Evolutionary conservation across 345 rosid genomes (phyloP).

Genomic region (Cardamine resedifolia): DNA sequence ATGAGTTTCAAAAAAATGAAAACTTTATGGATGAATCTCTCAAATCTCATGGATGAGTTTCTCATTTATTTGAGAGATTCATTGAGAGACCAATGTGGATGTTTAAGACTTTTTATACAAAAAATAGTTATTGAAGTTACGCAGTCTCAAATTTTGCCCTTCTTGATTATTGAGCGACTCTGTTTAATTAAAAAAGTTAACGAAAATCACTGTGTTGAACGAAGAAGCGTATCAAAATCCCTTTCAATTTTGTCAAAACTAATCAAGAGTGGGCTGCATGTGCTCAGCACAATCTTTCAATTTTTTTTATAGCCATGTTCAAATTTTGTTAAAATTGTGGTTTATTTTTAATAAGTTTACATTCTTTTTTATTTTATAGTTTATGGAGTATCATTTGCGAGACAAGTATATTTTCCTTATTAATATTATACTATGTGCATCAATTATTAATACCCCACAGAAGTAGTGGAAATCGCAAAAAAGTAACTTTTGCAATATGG

Average conservation of each 20-base stretch:
- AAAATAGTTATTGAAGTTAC: neutral
- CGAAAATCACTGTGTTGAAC: neutral
- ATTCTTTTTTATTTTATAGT: neutral
- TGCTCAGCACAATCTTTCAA: constrained; percentile 12
- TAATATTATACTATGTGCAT: constrained; percentile 30
- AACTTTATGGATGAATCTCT: no score
- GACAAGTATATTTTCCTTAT: constrained; percentile 23
- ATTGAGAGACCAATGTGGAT: no score
- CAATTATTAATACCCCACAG: constrained; percentile 36
- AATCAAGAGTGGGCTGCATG: constrained; percentile 1
- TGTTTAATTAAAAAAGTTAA: no score
- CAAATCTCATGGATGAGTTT: no score
- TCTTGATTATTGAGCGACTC: neutral
- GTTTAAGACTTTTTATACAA: no score
- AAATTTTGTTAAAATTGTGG: no score
- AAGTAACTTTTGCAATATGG: constrained; percentile 33
- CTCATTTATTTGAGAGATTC: no score
- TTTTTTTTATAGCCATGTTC: no score
- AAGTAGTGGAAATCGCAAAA: constrained; percentile 32
- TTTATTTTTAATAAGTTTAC: neutral
- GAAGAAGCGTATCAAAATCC: neutral
- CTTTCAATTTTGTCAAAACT: neutral
- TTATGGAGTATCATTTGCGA: neutral
- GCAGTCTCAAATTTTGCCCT: neutral
- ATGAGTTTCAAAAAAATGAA: no score